Conservation (phyloP, 768 basidiomycete species). For the Wakefieldia striispora region DNA sequence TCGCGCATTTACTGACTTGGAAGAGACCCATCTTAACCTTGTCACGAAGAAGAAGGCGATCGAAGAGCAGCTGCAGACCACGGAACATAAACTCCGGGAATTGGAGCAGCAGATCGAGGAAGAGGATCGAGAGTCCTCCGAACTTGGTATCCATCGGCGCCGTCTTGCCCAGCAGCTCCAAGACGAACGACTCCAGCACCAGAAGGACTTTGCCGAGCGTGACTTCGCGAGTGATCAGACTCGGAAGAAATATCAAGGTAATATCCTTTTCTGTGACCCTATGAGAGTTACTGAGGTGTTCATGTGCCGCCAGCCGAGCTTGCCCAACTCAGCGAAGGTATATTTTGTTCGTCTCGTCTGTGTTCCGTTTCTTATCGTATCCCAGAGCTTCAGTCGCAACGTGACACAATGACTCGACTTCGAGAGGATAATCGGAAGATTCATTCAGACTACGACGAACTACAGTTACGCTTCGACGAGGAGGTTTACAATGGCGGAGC, state of each 20-base stretch:
- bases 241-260: conserved; percentile 84
- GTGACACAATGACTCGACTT: conserved; percentile 70
- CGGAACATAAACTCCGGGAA: conserved; percentile 55
- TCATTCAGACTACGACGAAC: conserved; percentile 71
- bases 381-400: conserved; percentile 72
- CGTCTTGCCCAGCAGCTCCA: conserved; percentile 75
- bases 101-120: conserved; percentile 64
- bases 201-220: conserved; percentile 75
- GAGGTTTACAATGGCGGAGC: conserved; percentile 74
- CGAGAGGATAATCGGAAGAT: conserved; percentile 80
- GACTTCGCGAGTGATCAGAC: conserved; percentile 80
- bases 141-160: conserved; percentile 60
- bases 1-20: conserved; percentile 57
- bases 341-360: conserved; percentile 4
- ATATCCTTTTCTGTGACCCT: conserved; percentile 1
- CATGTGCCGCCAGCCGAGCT: conserved; percentile 54
- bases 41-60: conserved; percentile 50
- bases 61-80: conserved; percentile 46
- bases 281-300: conserved; percentile 2
- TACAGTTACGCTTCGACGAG: conserved; percentile 73
- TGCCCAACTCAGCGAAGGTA: conserved; percentile 78
- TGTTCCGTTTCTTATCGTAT: conserved; percentile 4
- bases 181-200: conserved; percentile 73
- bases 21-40: conserved; percentile 53
- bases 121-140: conserved; percentile 64